Evolutionary conservation across 768 basidiomycete species (phyloP), one percentile per base, ranked within the genome.

Genomic region (Panaeolus cyanescens): DNA sequence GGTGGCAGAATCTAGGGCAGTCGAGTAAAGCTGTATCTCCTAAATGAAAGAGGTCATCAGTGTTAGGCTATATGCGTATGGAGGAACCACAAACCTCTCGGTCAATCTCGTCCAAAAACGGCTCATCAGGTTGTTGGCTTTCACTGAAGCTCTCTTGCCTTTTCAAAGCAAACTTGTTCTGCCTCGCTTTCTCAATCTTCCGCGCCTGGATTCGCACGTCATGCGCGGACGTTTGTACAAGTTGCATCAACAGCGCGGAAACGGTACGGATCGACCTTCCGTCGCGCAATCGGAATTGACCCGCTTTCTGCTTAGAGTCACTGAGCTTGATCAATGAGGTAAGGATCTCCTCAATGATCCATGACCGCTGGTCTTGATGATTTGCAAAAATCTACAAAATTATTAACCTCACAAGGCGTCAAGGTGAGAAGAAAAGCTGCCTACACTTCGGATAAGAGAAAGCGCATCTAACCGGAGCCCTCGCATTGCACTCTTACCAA

Each of bases 261-360:
- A 96, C 91, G 1, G 95, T 97, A 55, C 96, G 88, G 57, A 99
- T 98, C 0, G 95, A 90, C 7, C 87, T 86, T 0, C 96, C 96
- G 69, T 96, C 93, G 9, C 94, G 86, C 19, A 99, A 78, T 31
- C 88, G 83, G 74, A 95, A 96, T 66, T 93, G 92, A 0, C 94
- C 92, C 54, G 91, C 92, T 66, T 90, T 91, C 74, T 93, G 93
- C 71, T 94, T 97, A 19, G 88, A 86, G 68, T 95, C 92, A 2
- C 93, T 92, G 22, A 96, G 80, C 74, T 94, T 96, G 66, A 92
- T 95, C 58, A 99, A 77, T 0, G 94, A 96, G 8, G 87, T 85
- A 28, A 99, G 70, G 32, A 99, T 96, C 74, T 99, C 97, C 71
- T 99, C 96, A n/a, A 99, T 90, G 64, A 99, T 96, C 95, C 95